Conservation (phyloP, 345 rosid genomes). For the Geranium brycei region DNA sequence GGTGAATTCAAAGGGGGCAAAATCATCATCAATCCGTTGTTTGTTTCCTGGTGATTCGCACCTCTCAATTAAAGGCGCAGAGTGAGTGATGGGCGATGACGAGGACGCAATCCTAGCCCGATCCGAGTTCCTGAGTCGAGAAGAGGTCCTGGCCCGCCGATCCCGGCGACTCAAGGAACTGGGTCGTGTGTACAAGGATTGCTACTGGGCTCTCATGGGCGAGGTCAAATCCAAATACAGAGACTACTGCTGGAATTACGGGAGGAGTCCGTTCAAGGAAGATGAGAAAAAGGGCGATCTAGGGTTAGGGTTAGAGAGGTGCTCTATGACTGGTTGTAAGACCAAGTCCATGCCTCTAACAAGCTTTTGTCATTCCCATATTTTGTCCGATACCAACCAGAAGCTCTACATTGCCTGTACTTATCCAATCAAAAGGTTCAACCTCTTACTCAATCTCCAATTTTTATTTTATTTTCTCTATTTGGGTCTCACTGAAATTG, state of each 20-base stretch:
- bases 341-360: slow-evolving; percentile 33
- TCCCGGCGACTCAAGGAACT: slow-evolving; percentile 22
- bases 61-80: background rate
- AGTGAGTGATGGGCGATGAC: background rate
- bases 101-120: background rate
- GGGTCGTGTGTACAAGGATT: slow-evolving; percentile 20
- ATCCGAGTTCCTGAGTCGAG: slow-evolving; percentile 17
- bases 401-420: slow-evolving; percentile 24
- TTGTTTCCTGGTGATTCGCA: too few species aligned
- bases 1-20: too few species aligned
- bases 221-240: slow-evolving; percentile 41
- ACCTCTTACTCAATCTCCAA: background rate
- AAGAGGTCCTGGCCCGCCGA: slow-evolving; percentile 27
- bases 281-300: slow-evolving; percentile 5
- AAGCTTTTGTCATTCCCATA: slow-evolving; percentile 24
- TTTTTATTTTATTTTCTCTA: too few species aligned
- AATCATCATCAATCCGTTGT: too few species aligned
- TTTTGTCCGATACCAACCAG: slow-evolving; percentile 31
- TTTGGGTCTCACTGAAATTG: background rate
- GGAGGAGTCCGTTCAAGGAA: slow-evolving; percentile 44
- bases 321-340: slow-evolving; percentile 20
- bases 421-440: slow-evolving; percentile 29
- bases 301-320: slow-evolving; percentile 13
- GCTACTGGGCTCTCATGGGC: slow-evolving; percentile 62
- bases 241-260: slow-evolving; percentile 48